These are phyloP conservation scores for Rhizopus microsporus DNA, from an alignment of 371 early-diverging fungal species.

Conservation along the genomic window DNA sequence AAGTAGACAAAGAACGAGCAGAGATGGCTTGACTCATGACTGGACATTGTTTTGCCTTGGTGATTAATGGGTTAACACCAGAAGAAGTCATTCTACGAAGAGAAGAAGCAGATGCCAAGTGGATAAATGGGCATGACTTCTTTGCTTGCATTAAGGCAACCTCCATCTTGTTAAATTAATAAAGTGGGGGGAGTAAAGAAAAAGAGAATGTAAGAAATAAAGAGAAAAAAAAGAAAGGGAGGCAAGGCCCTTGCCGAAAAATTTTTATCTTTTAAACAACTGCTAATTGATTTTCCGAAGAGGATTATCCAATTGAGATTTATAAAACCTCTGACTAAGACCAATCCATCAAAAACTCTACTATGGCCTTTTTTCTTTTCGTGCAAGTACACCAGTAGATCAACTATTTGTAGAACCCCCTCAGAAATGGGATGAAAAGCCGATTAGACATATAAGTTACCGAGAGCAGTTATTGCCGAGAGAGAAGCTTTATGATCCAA, in stretches of 20 bases:
- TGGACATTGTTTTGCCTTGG: conserved; percentile 87
- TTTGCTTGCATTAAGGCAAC: conserved; percentile 51
- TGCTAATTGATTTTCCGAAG: neutral
- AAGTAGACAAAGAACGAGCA: conserved; percentile 54
- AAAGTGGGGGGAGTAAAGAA: conserved; percentile 14
- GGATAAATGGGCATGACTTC: conserved; percentile 86
- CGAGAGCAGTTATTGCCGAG: no score
- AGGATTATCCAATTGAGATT: neutral
- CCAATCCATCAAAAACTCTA: neutral
- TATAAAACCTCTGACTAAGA: neutral
- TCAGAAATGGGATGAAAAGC: no score
- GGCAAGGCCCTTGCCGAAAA: neutral
- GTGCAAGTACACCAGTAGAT: no score
- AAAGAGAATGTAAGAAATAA: conserved; percentile 7
- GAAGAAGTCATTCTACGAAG: conserved; percentile 69
- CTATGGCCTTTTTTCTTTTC: neutral
- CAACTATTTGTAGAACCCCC: no score
- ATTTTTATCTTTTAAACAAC: neutral
- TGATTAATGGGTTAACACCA: conserved; percentile 63
- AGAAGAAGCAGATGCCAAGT: conserved; percentile 73
- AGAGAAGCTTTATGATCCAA: no score
- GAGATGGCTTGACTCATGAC: conserved; percentile 87
- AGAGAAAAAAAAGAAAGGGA: conserved; percentile 12
- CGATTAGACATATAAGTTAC: no score
- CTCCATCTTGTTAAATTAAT: conserved; percentile 50